Evolutionary conservation across 2,329 filamentous ascomycete genomes (phyloP).

Genomic region (Xylariaceae sp.): DNA sequence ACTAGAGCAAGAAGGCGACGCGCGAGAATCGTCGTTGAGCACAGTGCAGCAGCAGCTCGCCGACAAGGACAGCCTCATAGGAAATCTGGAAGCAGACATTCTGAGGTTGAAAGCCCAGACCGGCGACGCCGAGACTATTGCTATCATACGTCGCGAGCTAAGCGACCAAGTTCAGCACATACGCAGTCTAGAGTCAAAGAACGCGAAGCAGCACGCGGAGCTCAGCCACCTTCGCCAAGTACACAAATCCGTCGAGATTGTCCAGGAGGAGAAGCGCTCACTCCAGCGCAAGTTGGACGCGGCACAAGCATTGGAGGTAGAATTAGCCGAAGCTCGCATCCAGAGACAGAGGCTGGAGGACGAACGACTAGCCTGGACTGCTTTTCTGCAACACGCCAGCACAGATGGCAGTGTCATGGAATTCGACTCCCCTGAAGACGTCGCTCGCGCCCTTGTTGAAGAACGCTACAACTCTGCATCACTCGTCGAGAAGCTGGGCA

Average conservation of each 20-base stretch:
- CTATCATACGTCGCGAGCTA: slow-evolving; percentile 81
- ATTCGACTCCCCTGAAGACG: slow-evolving; percentile 83
- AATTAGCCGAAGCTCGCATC: slow-evolving; percentile 75
- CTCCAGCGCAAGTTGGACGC: slow-evolving; percentile 75
- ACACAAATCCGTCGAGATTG: slow-evolving; percentile 84
- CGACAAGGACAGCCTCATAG: slow-evolving; percentile 68
- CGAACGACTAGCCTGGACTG: slow-evolving; percentile 81
- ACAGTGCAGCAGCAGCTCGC: slow-evolving; percentile 64
- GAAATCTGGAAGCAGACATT: slow-evolving; percentile 77
- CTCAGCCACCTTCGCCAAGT: slow-evolving; percentile 77
- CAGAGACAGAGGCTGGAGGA: slow-evolving; percentile 87
- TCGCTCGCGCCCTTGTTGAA: slow-evolving; percentile 80
- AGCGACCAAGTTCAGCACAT: slow-evolving; percentile 93
- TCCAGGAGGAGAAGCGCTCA: slow-evolving; percentile 90
- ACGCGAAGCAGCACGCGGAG: slow-evolving; percentile 75
- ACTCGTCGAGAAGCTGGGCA: slow-evolving; percentile 77
- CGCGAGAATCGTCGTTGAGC: slow-evolving; percentile 55
- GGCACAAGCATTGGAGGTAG: slow-evolving; percentile 69
- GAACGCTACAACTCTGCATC: slow-evolving; percentile 77
- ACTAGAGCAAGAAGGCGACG: slow-evolving; percentile 55
- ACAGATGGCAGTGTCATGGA: slow-evolving; percentile 61
- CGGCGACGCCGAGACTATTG: slow-evolving; percentile 81
- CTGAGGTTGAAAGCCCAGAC: slow-evolving; percentile 81
- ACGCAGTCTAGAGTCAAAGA: slow-evolving; percentile 74
- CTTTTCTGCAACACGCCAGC: slow-evolving; percentile 71